phyloP scores from a whole-genome alignment of 345 rosid genomes.

The Pugionium dolabratum region DNA sequence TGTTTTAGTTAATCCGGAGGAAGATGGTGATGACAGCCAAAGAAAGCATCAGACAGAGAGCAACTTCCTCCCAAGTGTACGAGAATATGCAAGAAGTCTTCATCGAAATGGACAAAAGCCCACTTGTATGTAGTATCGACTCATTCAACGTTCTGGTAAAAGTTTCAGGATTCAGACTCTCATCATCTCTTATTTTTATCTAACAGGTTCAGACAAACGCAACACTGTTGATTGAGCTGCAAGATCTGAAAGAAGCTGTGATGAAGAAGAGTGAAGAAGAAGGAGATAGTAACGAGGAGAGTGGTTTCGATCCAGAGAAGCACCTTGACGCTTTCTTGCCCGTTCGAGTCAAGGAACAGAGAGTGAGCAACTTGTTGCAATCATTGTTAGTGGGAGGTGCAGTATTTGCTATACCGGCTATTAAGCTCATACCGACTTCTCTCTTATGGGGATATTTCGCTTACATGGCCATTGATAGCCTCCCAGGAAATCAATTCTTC shows the following conservation, averaged over 20 bases:
- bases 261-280: slow-evolving; percentile 46
- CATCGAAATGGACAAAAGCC: slow-evolving; percentile 57
- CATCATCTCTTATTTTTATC: not conserved
- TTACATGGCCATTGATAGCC: slow-evolving; percentile 90
- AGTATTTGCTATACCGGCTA: slow-evolving; percentile 62
- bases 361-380: slow-evolving; percentile 79
- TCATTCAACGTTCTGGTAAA: not conserved
- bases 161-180: not conserved
- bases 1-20: slow-evolving; percentile 54
- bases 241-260: slow-evolving; percentile 72
- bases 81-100: slow-evolving; percentile 73
- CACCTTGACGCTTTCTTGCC: slow-evolving; percentile 83
- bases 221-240: slow-evolving; percentile 53
- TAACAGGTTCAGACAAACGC: slow-evolving; percentile 38
- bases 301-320: slow-evolving; percentile 70
- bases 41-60: slow-evolving; percentile 66
- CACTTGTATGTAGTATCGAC: slow-evolving; percentile 48
- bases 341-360: slow-evolving; percentile 78
- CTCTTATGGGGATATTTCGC: slow-evolving; percentile 90
- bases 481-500: slow-evolving; percentile 88
- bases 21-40: slow-evolving; percentile 76
- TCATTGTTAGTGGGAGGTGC: slow-evolving; percentile 65
- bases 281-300: slow-evolving; percentile 28
- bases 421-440: slow-evolving; percentile 78
- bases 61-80: slow-evolving; percentile 59